Conservation (phyloP, 1,139 yeast genomes). For the Zygosaccharomyces sapae region DNA sequence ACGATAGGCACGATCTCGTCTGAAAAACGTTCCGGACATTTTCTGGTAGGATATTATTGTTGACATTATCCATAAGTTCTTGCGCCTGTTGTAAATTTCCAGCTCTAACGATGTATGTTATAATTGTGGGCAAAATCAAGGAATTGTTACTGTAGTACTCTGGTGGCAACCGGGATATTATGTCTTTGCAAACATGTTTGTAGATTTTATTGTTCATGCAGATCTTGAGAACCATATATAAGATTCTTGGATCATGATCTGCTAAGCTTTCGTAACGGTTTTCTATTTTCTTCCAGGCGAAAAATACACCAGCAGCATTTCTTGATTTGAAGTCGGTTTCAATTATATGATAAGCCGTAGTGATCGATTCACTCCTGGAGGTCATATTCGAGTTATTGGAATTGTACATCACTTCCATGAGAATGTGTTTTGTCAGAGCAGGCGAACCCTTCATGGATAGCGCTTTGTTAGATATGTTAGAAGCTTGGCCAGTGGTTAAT, state of each 20-base stretch:
- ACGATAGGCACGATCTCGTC: slow-evolving; percentile 32
- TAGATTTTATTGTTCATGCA: slow-evolving; percentile 38
- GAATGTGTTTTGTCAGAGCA: slow-evolving; percentile 15
- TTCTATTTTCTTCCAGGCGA: slow-evolving; percentile 28
- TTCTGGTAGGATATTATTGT: slow-evolving; percentile 18
- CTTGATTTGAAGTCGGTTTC: slow-evolving; percentile 21
- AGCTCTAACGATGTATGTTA: slow-evolving; percentile 37
- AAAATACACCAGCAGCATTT: slow-evolving; percentile 30
- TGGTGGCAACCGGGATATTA: slow-evolving; percentile 37
- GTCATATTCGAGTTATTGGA: slow-evolving; percentile 3
- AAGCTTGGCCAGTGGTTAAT: slow-evolving; percentile 18
- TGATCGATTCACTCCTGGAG: slow-evolving; percentile 15
- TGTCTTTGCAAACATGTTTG: slow-evolving; percentile 31
- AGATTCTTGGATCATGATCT: slow-evolving; percentile 28
- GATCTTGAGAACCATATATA: slow-evolving; percentile 35
- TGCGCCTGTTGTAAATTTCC: slow-evolving; percentile 33
- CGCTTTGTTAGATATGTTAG: slow-evolving; percentile 22
- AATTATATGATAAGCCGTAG: slow-evolving; percentile 25
- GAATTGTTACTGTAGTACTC: slow-evolving; percentile 39
- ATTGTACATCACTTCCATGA: slow-evolving; percentile 17
- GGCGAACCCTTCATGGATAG: slow-evolving; percentile 16
- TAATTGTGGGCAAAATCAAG: slow-evolving; percentile 36
- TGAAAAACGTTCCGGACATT: slow-evolving; percentile 29
- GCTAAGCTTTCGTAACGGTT: slow-evolving; percentile 18
- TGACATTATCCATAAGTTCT: slow-evolving; percentile 32